Evolutionary conservation across 176 grass and related monocot genomes (phyloP).

Genomic region (Musa troglodytarum): DNA sequence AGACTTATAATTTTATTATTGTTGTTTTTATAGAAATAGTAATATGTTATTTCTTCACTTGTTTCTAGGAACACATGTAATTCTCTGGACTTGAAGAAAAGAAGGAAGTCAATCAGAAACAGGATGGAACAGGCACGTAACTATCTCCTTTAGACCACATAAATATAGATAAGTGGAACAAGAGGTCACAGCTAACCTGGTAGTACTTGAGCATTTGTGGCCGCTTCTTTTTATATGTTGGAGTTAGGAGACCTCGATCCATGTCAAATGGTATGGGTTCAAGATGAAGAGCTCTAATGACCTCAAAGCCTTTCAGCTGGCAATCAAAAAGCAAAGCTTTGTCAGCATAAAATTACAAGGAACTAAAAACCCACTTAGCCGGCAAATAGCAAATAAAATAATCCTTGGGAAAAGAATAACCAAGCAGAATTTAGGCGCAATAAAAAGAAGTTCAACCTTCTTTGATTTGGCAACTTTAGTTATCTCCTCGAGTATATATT

Average conservation of each 20-base stretch:
- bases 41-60: no score
- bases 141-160: not conserved
- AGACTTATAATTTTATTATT: no score
- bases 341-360: not conserved
- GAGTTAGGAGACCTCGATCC: constrained; percentile 75
- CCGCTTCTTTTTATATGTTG: constrained; percentile 92
- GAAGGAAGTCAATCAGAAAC: no score
- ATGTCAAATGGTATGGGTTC: constrained; percentile 74
- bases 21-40: no score
- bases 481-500: constrained; percentile 59
- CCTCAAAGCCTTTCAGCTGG: constrained; percentile 85
- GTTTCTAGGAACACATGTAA: no score
- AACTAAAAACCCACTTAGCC: no score
- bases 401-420: not conserved
- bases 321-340: not conserved
- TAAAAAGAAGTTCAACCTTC: constrained; percentile 37
- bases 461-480: constrained; percentile 61
- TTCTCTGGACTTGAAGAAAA: no score
- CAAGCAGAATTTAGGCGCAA: not conserved
- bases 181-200: constrained; percentile 35
- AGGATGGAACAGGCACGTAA: not conserved
- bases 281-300: constrained; percentile 68
- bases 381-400: not conserved
- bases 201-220: constrained; percentile 86
- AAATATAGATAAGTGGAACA: constrained; percentile 3